Evolutionary conservation across 2,329 filamentous ascomycete genomes (phyloP).

Genomic region (Penicillium hordei): DNA sequence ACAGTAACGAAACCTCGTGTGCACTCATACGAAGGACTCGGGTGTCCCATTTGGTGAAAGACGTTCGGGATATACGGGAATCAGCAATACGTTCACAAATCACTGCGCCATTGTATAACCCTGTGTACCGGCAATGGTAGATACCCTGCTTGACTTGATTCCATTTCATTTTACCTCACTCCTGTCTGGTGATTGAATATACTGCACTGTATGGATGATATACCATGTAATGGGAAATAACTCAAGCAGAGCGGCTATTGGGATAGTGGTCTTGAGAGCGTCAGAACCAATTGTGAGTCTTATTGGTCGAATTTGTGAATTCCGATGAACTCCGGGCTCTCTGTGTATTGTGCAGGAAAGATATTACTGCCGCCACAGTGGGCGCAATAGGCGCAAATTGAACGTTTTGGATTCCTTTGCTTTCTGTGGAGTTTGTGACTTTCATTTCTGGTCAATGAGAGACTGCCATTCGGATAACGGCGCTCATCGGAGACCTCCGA

Average conservation of each 20-base stretch:
- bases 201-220: no score
- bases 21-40: background rate
- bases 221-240: no score
- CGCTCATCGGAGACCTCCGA: slow-evolving; percentile 26
- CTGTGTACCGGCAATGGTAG: slow-evolving; percentile 1
- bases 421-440: background rate
- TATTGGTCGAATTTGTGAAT: background rate
- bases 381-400: background rate
- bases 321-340: background rate
- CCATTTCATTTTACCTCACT: background rate
- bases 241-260: background rate
- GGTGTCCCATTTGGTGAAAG: slow-evolving; percentile 1
- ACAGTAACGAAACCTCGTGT: slow-evolving; percentile 17
- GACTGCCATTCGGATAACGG: slow-evolving; percentile 6
- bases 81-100: background rate
- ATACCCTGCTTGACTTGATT: background rate
- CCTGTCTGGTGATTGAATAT: background rate
- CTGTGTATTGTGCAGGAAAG: background rate
- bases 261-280: no score
- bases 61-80: background rate
- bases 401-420: background rate
- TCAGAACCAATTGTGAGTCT: no score
- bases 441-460: background rate
- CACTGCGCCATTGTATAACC: slow-evolving; percentile 7
- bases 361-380: background rate